Percentiles rank a stretch among this genome's conserved stretches.
Evolutionary conservation across 176 grass and related monocot species (phyloP).

Genomic region (Typha latifolia): DNA sequence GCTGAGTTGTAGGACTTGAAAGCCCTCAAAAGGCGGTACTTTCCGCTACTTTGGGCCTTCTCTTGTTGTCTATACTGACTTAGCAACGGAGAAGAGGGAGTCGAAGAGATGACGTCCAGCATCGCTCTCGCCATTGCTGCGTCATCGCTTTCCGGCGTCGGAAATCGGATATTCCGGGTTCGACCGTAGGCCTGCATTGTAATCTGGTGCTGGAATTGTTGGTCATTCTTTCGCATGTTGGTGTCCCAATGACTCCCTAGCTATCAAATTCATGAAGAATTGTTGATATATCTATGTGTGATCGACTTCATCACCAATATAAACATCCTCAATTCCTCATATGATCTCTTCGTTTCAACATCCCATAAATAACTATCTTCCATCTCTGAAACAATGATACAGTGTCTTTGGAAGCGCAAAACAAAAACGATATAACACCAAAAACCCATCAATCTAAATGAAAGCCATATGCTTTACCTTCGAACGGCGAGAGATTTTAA

Average conservation of each 20-base stretch:
- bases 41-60: background rate
- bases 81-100: background rate
- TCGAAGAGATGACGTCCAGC: constrained; percentile 30
- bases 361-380: constrained; percentile 36
- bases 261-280: background rate
- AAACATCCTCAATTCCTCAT: constrained; percentile 32
- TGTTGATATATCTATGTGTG: background rate
- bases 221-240: constrained; percentile 24
- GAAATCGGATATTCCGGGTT: constrained; percentile 10
- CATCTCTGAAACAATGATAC: no score
- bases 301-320: background rate
- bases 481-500: no score
- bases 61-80: background rate
- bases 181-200: background rate
- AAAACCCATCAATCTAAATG: no score
- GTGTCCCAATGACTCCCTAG: background rate
- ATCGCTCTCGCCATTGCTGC: constrained; percentile 33
- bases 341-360: constrained; percentile 67
- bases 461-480: no score
- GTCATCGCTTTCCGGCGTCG: background rate
- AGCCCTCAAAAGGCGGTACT: background rate
- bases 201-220: constrained; percentile 23
- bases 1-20: constrained; percentile 51
- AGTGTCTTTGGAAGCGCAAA: no score
- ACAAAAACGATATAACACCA: no score